Evolutionary conservation across 2,329 filamentous ascomycete genomes (phyloP).

Genomic region (Ophiocordyceps camponoti-rufipedis): DNA sequence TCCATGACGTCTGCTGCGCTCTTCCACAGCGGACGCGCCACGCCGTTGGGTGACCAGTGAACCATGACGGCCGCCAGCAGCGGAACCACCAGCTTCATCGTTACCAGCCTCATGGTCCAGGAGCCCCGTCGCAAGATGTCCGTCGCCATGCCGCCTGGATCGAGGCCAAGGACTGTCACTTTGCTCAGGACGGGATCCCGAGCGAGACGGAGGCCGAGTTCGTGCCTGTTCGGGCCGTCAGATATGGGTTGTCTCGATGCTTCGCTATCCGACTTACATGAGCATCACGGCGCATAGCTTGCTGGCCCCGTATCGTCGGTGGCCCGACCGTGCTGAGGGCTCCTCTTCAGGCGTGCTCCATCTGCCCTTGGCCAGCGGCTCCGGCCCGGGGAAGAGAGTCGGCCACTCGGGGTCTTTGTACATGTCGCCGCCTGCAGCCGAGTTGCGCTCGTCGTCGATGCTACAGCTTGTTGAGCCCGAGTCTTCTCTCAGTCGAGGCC

Average conservation of each 20-base stretch:
- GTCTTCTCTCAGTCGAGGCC: not conserved
- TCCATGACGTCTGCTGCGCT: slow-evolving; percentile 14
- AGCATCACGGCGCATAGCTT: slow-evolving; percentile 20
- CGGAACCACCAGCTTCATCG: slow-evolving; percentile 9
- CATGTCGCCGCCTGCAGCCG: slow-evolving; percentile 3
- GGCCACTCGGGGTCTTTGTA: slow-evolving; percentile 9
- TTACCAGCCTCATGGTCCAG: slow-evolving; percentile 7
- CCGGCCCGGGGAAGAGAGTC: slow-evolving; percentile 12
- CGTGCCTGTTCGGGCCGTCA: slow-evolving; percentile 8
- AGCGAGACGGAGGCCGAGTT: slow-evolving; percentile 15
- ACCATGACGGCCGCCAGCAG: slow-evolving; percentile 7
- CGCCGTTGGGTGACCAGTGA: slow-evolving; percentile 12
- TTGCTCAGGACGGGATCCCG: slow-evolving; percentile 14
- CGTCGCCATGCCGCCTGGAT: slow-evolving; percentile 19
- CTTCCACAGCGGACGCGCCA: slow-evolving; percentile 11
- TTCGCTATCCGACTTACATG: slow-evolving; percentile 5
- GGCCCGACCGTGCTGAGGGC: slow-evolving; percentile 8
- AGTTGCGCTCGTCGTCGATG: slow-evolving; percentile 11
- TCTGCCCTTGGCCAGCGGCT: slow-evolving; percentile 13
- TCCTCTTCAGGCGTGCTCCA: slow-evolving; percentile 16
- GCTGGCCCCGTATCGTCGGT: slow-evolving; percentile 18
- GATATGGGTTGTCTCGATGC: not conserved
- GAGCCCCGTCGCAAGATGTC: slow-evolving; percentile 11
- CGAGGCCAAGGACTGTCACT: slow-evolving; percentile 17
- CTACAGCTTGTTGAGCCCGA: slow-evolving; percentile 3